Evolutionary conservation across 1,284 basidiomycete genomes (phyloP), one percentile per base, ranked within the genome.

Genomic region (Ceratobasidium sp.): DNA sequence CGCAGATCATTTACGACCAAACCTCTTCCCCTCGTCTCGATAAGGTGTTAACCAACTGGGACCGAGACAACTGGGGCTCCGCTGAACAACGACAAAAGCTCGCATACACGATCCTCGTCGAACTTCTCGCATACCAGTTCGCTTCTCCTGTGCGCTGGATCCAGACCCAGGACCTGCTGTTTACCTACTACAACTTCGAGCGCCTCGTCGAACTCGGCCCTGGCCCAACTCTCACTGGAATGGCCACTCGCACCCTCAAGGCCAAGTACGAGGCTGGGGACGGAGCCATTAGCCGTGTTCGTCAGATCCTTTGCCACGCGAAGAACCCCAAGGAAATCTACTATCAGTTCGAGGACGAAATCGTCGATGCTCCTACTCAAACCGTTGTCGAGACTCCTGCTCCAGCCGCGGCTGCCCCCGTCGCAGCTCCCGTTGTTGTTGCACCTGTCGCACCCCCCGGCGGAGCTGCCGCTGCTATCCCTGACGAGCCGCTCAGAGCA

Each of bases 81-180:
- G 76, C 83, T 16, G 89, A 89, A 68, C 90, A 95, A 74, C 88
- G 93, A 60, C 94, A 98, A 80, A 90, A 90, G 75, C 85, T 99
- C 50, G 94, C 95, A 0, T 98, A 98, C 77, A 90, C 89, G 74
- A 95, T 98, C 74, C 87, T 99, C 71, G 94, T 98, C 73, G 96
- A 98, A 78, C 86, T 98, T 67, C 84, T 99, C 50, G 94, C 96
- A 14, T 98, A 98, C 77, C 96, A 99, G 77, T 95, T 95, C 74
- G 91, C 91, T 0, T 95, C 94, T 1, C 94, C 95, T 11, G 95
- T 99, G 27, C 89, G 95, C 68, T 98, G 96, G 96, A 99, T 99
- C 76, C 92, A 98, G 81, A 99, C 96, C 0, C 96, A 98, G 77
- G 96, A 99, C 75, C 85, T 93, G 53, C 84, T 99, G 71, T 99